A percentile compares a stretch with the other conserved stretches of the same genome.
These are phyloP conservation scores for Globisporangium acanthophoron DNA, from an alignment of 352 stramenopile genomes.

Conservation along the genomic window DNA sequence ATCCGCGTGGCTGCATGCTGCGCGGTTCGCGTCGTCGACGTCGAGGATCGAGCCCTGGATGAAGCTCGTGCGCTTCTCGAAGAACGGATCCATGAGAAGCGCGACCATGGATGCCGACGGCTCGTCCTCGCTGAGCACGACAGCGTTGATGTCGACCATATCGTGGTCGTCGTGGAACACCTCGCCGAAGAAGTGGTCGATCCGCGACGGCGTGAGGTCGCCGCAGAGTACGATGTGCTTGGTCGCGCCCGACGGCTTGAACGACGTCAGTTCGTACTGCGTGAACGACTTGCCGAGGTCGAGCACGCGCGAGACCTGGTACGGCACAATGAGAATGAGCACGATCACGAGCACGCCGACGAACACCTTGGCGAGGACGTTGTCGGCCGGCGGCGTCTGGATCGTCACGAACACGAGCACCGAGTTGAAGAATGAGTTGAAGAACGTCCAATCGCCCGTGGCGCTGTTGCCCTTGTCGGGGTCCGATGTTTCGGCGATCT, in stretches of 20 bases:
- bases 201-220: constrained; percentile 72
- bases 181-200: constrained; percentile 83
- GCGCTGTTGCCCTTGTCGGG: constrained; percentile 25
- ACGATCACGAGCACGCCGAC: constrained; percentile 79
- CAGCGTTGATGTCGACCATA: constrained; percentile 70
- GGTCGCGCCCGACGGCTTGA: constrained; percentile 53
- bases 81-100: constrained; percentile 79
- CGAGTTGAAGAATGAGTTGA: constrained; percentile 87
- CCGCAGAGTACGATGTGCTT: constrained; percentile 82
- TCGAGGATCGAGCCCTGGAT: constrained; percentile 79
- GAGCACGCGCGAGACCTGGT: constrained; percentile 79
- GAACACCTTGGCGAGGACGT: constrained; percentile 75
- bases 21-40: constrained; percentile 69
- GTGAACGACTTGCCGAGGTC: constrained; percentile 75
- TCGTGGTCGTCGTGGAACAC: constrained; percentile 87
- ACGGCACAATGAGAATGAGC: constrained; percentile 81
- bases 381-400: constrained; percentile 76
- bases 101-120: constrained; percentile 69
- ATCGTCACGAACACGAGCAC: constrained; percentile 87
- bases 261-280: constrained; percentile 62
- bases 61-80: constrained; percentile 78
- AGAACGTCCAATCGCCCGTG: constrained; percentile 82
- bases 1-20: constrained; percentile 51
- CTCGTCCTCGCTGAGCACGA: constrained; percentile 73
- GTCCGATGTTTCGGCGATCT: constrained; percentile 81